Evolutionary conservation across 1,284 basidiomycete species (phyloP).

Genomic region (Peniophora sp.): DNA sequence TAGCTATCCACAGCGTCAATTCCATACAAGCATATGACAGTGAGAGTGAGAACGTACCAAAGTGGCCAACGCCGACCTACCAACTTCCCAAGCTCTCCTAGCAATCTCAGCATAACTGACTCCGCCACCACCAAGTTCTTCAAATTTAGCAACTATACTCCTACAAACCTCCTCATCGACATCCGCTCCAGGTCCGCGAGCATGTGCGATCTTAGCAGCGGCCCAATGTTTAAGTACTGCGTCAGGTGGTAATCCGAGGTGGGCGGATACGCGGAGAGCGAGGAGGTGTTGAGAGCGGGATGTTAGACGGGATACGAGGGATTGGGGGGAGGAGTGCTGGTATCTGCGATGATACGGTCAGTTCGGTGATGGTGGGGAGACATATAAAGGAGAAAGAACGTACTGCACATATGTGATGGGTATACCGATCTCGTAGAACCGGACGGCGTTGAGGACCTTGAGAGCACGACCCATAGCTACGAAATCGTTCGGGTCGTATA

Average conservation of each 20-base stretch:
- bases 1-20: constrained; percentile 41
- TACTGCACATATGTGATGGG: constrained; percentile 90
- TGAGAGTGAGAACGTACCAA: constrained; percentile 43
- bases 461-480: constrained; percentile 87
- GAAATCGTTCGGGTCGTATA: constrained; percentile 87
- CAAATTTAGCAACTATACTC: constrained; percentile 84
- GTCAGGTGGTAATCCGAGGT: constrained; percentile 78
- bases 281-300: constrained; percentile 87
- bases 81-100: constrained; percentile 88
- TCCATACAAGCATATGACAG: background rate
- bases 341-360: constrained; percentile 42
- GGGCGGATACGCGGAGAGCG: constrained; percentile 85
- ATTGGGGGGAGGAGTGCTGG: constrained; percentile 65
- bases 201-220: constrained; percentile 78
- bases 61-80: constrained; percentile 80
- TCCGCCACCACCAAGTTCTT: constrained; percentile 56
- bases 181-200: constrained; percentile 48
- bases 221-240: constrained; percentile 95
- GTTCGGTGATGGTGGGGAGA: no score
- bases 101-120: constrained; percentile 96
- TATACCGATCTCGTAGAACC: constrained; percentile 88
- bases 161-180: constrained; percentile 77
- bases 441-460: constrained; percentile 92
- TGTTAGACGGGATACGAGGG: constrained; percentile 79
- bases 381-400: constrained; percentile 14